Percentiles rank a stretch among this genome's conserved stretches.
Evolutionary conservation across 306 rosid species (phyloP).

Genomic region (Quercus wislizeni): DNA sequence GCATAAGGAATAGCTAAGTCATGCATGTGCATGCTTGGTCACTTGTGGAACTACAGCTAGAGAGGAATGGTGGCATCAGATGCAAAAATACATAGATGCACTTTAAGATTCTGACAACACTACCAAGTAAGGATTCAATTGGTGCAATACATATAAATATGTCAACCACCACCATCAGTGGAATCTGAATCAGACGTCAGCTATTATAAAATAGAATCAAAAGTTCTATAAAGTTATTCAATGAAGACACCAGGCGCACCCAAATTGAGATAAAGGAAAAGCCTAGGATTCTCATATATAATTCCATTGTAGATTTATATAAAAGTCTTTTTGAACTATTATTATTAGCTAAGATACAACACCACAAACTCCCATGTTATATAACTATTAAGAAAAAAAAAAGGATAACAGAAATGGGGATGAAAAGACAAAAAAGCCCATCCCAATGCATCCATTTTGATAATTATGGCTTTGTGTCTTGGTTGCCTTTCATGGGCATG

Average conservation of each 20-base stretch:
- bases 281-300: not conserved
- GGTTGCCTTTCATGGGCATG: slow-evolving; percentile 30
- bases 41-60: not conserved
- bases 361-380: not conserved
- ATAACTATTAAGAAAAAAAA: not conserved
- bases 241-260: too few species aligned
- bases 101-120: slow-evolving; percentile 15
- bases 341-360: slow-evolving; percentile 10
- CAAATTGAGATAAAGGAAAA: too few species aligned
- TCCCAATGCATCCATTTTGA: not conserved
- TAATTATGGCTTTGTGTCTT: slow-evolving; percentile 8
- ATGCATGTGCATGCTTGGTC: not conserved
- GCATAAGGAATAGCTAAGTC: not conserved
- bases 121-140: slow-evolving; percentile 10
- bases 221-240: not conserved
- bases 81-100: slow-evolving; percentile 1
- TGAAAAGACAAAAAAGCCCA: slow-evolving; percentile 33
- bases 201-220: not conserved
- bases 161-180: slow-evolving; percentile 24
- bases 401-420: slow-evolving; percentile 3
- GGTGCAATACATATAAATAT: not conserved
- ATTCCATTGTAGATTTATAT: slow-evolving; percentile 13
- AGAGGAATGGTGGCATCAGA: slow-evolving; percentile 29
- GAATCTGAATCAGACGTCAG: slow-evolving; percentile 44
- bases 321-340: slow-evolving; percentile 22